Conservation (phyloP, 2,329 filamentous ascomycete species). For the Phaeophleospora eucalypticola region DNA sequence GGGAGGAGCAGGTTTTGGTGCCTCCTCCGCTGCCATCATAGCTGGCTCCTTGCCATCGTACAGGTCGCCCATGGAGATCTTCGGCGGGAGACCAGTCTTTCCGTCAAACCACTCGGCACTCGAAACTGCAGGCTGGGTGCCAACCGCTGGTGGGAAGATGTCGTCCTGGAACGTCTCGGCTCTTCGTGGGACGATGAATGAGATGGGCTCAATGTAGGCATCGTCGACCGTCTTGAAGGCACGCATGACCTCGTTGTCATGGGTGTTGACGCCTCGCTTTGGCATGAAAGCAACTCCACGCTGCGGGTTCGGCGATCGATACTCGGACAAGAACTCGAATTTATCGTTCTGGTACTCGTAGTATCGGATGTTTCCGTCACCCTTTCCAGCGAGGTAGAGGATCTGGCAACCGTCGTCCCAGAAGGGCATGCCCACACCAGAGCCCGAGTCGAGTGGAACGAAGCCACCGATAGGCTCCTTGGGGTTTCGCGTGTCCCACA, state of each 20-base stretch:
- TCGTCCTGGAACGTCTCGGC: constrained; percentile 96
- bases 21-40: constrained; percentile 69
- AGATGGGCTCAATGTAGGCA: constrained; percentile 88
- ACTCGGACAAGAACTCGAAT: constrained; percentile 93
- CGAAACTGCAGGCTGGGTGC: constrained; percentile 74
- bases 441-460: constrained; percentile 86
- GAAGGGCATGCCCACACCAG: constrained; percentile 98
- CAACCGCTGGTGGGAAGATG: constrained; percentile 84
- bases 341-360: constrained; percentile 98
- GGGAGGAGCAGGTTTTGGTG: constrained; percentile 42
- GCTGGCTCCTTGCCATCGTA: constrained; percentile 80
- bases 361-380: constrained; percentile 98
- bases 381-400: constrained; percentile 94
- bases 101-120: constrained; percentile 81
- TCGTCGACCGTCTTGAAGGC: constrained; percentile 98
- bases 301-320: constrained; percentile 95
- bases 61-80: constrained; percentile 88
- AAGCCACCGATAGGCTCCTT: constrained; percentile 84
- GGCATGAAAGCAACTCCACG: constrained; percentile 91
- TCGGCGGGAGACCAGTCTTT: constrained; percentile 72
- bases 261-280: constrained; percentile 88
- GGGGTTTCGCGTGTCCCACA: constrained; percentile 86
- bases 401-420: constrained; percentile 97
- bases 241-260: constrained; percentile 94
- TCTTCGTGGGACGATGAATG: constrained; percentile 91